Base-by-base conservation (phyloP, 768 basidiomycete genomes). In the Dictyophora rubrovolvata region DNA sequence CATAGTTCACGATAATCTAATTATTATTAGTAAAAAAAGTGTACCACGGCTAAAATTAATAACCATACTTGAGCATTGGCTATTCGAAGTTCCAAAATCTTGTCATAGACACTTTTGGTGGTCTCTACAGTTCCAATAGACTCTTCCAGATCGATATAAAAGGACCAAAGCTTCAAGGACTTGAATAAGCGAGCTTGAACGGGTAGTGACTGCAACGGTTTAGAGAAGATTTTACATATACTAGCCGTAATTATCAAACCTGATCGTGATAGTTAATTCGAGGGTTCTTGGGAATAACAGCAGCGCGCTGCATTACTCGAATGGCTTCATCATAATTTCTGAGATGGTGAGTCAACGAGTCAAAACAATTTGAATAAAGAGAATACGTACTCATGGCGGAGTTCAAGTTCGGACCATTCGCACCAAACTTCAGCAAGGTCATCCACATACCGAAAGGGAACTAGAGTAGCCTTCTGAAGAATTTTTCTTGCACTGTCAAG, bases 361-460 rank as follows among this genome's bases (percentile, higher is more conserved):
- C 59, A n/a, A 10, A 1, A 60, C n/a, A 42, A 22, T 17, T 20
- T 36, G 62, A 17, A 48, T 14, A 34, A 3, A 36, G 34, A 23
- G 51, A 57, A 35, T 5, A 78, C 90, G 66, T 73, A 94, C 94
- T 95, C 94, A 53, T 93, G 87, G 48, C 95, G 84, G 53, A 98
- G 78, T 69, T 99, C 96, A 87, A 98, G 85, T 72, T 99, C 96
- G 7, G 96, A 84, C 95, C 96, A 98, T 73, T 98, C 96, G 66
- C 94, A 97, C 96, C 96, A 99, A 14, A 97, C 82, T 70, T 98
- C 96, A 0, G 96, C 96, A 21, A 99, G 78, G 66, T 99, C 96
- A 68, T 99, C 95, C 10, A 99, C 94, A n/a, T 82, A 78, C 71
- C 87, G 91, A 77, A 93, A 97, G 67, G 87, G 89, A 47, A 96